Evolutionary conservation across 2,329 filamentous ascomycete genomes (phyloP).

Genomic region (Ilyonectria mors-panacis): DNA sequence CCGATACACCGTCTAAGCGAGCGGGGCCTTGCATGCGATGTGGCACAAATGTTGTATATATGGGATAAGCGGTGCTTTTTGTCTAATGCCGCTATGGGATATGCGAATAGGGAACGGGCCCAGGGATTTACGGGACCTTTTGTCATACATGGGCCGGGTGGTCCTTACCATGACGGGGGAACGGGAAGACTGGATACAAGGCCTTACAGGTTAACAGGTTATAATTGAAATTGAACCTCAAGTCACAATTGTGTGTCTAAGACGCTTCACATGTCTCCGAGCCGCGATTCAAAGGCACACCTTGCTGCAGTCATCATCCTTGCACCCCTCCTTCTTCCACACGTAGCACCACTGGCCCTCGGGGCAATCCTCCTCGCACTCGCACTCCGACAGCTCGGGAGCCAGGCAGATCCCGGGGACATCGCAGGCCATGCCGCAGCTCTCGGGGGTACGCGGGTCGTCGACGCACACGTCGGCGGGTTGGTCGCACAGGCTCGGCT

Average conservation of each 20-base stretch:
- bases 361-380: conserved; percentile 13
- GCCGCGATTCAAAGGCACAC: conserved; percentile 7
- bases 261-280: not conserved
- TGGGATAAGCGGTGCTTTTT: conserved; percentile 19
- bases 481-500: conserved; percentile 8
- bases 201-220: conserved; percentile 26
- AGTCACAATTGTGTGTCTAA: not conserved
- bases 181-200: conserved; percentile 30
- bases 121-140: conserved; percentile 12
- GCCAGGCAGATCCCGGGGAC: conserved; percentile 25
- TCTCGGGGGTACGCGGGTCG: conserved; percentile 27
- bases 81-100: conserved; percentile 23
- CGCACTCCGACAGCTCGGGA: conserved; percentile 10
- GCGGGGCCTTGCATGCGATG: conserved; percentile 34
- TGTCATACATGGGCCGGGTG: conserved; percentile 16
- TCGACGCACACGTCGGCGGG: conserved; percentile 22
- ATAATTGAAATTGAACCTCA: conserved; percentile 36
- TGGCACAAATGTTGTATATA: conserved; percentile 42
- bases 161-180: conserved; percentile 30
- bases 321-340: not conserved
- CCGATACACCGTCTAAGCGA: conserved; percentile 64
- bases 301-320: conserved; percentile 7
- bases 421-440: conserved; percentile 33
- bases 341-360: conserved; percentile 29
- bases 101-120: conserved; percentile 5